These are phyloP conservation scores for Sugiyamaella smithiae DNA, from an alignment of 805 yeast species.

Conservation along the genomic window DNA sequence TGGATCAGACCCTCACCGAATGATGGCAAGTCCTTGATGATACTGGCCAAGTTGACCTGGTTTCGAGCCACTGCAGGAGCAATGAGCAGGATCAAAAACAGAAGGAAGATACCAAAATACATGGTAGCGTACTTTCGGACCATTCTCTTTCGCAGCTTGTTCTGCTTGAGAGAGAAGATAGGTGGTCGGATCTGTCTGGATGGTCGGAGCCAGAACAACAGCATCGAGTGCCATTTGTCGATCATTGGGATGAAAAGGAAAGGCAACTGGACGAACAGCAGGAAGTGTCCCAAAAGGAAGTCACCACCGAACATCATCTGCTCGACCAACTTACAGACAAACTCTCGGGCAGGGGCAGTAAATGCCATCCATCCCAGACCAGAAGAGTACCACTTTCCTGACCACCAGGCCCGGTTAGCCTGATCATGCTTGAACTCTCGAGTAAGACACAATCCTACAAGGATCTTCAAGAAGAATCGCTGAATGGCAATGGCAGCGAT, in stretches of 20 bases:
- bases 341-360: conserved; percentile 96
- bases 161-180: conserved; percentile 93
- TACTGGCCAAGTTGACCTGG: conserved; percentile 42
- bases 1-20: conserved; percentile 71
- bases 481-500: conserved; percentile 82
- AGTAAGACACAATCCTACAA: conserved; percentile 75
- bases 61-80: conserved; percentile 90
- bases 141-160: conserved; percentile 95
- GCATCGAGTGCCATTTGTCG: conserved; percentile 97
- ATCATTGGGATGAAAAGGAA: conserved; percentile 76
- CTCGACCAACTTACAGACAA: conserved; percentile 89
- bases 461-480: conserved; percentile 78
- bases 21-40: conserved; percentile 30
- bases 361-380: conserved; percentile 92
- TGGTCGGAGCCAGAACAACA: conserved; percentile 99
- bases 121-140: conserved; percentile 86
- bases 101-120: conserved; percentile 64
- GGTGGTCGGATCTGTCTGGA: conserved; percentile 97
- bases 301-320: conserved; percentile 96
- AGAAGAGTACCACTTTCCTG: conserved; percentile 97
- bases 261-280: conserved; percentile 88
- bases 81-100: conserved; percentile 73
- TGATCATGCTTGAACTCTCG: conserved; percentile 96
- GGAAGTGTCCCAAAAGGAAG: conserved; percentile 85
- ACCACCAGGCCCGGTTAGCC: conserved; percentile 98